These are phyloP conservation scores for Boletus sensibilis DNA, from an alignment of 768 basidiomycete genomes.

Conservation along the genomic window DNA sequence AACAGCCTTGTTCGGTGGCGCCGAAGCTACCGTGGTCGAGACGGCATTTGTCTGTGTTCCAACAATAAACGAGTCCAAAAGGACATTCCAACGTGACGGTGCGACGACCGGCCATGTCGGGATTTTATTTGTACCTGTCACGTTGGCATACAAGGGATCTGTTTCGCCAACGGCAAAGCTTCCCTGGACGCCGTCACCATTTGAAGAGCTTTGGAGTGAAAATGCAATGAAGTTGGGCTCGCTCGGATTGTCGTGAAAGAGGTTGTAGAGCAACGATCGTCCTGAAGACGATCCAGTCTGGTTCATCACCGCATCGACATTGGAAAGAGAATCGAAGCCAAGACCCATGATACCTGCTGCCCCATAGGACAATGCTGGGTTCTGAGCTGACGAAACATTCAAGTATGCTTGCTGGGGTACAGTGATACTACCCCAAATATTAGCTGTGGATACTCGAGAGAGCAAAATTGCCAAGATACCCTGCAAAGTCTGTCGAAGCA, in stretches of 20 bases:
- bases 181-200: conserved; percentile 59
- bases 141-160: conserved; percentile 58
- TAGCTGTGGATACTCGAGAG: conserved; percentile 3
- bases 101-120: conserved; percentile 68
- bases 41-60: conserved; percentile 52
- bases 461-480: conserved; percentile 41
- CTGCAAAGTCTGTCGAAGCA: conserved; percentile 65
- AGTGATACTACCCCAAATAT: conserved; percentile 45
- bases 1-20: conserved; percentile 70
- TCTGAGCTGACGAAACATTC: conserved; percentile 59
- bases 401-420: conserved; percentile 71
- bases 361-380: conserved; percentile 72
- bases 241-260: conserved; percentile 63
- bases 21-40: conserved; percentile 52
- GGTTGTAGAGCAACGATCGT: conserved; percentile 70
- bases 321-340: conserved; percentile 76
- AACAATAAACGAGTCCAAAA: conserved; percentile 70
- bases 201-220: conserved; percentile 59
- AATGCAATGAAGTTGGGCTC: conserved; percentile 84
- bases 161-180: conserved; percentile 74
- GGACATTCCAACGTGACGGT: conserved; percentile 73
- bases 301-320: conserved; percentile 62
- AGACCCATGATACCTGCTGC: conserved; percentile 72
- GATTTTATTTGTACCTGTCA: conserved; percentile 57
- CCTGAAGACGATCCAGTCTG: conserved; percentile 57